These are phyloP conservation scores for Penicillium verhagenii DNA, from an alignment of 495 filamentous ascomycete genomes.

Conservation along the genomic window DNA sequence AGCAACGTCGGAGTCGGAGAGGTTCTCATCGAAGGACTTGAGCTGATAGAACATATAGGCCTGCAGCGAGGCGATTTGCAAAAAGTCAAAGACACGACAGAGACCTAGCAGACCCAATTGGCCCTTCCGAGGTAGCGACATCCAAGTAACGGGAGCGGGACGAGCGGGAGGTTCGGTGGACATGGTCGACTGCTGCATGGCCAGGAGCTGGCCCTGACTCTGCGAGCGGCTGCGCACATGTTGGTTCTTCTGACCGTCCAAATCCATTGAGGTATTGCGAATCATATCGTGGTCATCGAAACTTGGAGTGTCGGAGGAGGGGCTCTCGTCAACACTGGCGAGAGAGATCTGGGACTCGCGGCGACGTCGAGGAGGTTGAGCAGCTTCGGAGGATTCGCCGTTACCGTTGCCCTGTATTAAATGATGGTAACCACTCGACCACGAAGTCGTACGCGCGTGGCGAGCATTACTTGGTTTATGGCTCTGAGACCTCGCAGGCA, in stretches of 20 bases:
- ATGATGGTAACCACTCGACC: slow-evolving; percentile 38
- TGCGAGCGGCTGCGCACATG: slow-evolving; percentile 41
- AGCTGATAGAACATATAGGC: slow-evolving; percentile 81
- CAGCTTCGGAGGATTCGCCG: slow-evolving; percentile 29
- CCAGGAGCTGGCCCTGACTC: slow-evolving; percentile 28
- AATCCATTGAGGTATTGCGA: slow-evolving; percentile 40
- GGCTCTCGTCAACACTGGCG: slow-evolving; percentile 36
- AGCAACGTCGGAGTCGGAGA: slow-evolving; percentile 68
- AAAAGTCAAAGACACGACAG: slow-evolving; percentile 62
- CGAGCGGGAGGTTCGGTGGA: slow-evolving; percentile 19
- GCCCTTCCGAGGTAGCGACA: slow-evolving; percentile 67
- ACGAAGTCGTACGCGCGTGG: slow-evolving; percentile 43
- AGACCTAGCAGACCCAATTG: slow-evolving; percentile 74
- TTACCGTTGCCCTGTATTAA: slow-evolving; percentile 20
- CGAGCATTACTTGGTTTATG: slow-evolving; percentile 37
- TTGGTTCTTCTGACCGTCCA: slow-evolving; percentile 18
- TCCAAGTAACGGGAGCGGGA: slow-evolving; percentile 57
- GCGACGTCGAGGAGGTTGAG: slow-evolving; percentile 33
- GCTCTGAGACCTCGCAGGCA: slow-evolving; percentile 25
- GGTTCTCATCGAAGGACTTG: slow-evolving; percentile 63
- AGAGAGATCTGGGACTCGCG: slow-evolving; percentile 40
- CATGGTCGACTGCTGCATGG: slow-evolving; percentile 19
- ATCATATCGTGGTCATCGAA: slow-evolving; percentile 26
- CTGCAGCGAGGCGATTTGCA: slow-evolving; percentile 50
- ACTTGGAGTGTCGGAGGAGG: slow-evolving; percentile 30